Conservation (phyloP, 139 green algal genomes). For the Haematococcus lacustris region DNA sequence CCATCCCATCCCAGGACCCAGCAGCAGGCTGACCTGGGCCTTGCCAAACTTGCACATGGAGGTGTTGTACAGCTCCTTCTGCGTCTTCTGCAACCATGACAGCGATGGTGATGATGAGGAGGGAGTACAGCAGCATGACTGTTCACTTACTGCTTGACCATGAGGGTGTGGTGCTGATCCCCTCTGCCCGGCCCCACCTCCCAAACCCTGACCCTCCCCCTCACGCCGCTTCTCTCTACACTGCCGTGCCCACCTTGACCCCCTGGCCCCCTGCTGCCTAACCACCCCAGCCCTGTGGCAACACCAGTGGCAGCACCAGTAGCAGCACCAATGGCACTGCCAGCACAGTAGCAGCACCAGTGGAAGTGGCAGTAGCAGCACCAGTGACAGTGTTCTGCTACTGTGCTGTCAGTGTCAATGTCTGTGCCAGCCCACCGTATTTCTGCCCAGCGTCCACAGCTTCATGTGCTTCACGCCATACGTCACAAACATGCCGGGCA, state of each 20-base stretch:
- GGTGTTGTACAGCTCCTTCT: slow-evolving; percentile 27
- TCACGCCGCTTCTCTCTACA: background rate
- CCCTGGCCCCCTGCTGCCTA: too few relatives aligned
- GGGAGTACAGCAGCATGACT: background rate
- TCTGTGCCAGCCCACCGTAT: background rate
- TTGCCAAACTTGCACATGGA: slow-evolving; percentile 40
- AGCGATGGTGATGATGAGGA: background rate
- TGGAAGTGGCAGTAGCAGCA: background rate
- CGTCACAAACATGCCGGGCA: slow-evolving; percentile 42
- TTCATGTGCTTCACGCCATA: slow-evolving; percentile 59
- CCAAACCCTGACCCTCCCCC: background rate
- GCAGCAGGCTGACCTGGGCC: slow-evolving; percentile 11
- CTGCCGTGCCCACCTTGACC: background rate
- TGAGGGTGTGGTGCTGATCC: background rate
- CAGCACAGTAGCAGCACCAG: background rate
- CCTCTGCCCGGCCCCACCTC: background rate
- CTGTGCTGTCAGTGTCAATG: background rate
- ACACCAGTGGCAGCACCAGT: background rate
- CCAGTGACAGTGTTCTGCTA: background rate
- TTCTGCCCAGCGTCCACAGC: slow-evolving; percentile 29
- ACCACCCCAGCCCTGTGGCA: background rate
- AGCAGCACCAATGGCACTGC: background rate
- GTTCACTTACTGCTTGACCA: background rate
- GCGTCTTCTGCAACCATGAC: background rate
- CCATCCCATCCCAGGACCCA: too few relatives aligned